phyloP scores from a whole-genome alignment of 176 grass and related monocot genomes.

The Eragrostis curvula region DNA sequence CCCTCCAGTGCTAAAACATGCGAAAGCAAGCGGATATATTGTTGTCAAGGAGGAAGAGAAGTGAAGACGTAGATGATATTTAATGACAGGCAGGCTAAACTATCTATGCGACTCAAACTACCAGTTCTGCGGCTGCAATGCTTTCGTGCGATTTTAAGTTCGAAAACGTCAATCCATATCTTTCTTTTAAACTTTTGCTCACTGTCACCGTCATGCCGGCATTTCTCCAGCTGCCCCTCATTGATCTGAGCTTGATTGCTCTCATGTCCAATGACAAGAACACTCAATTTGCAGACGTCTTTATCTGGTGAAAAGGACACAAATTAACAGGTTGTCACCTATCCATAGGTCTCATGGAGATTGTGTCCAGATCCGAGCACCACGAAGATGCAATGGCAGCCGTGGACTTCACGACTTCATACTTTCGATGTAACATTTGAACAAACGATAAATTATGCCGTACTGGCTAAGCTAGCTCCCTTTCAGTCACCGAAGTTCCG shows the following conservation, averaged over 20 bases:
- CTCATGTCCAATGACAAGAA: slow-evolving; percentile 6
- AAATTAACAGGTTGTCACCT: slow-evolving; percentile 23
- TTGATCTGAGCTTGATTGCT: too few species aligned
- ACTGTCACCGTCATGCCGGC: slow-evolving; percentile 44
- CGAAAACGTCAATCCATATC: not conserved
- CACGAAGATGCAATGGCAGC: slow-evolving; percentile 15
- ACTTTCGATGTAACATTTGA: slow-evolving; percentile 36
- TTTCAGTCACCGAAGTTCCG: not conserved
- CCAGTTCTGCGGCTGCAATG: slow-evolving; percentile 12
- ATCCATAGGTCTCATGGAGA: slow-evolving; percentile 24
- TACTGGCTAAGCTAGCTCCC: not conserved
- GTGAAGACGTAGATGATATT: not conserved
- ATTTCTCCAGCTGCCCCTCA: slow-evolving; percentile 43
- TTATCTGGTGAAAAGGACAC: slow-evolving; percentile 38
- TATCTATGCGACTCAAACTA: too few species aligned
- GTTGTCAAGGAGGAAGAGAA: not conserved
- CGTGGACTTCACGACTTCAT: slow-evolving; percentile 32
- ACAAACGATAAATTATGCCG: slow-evolving; percentile 37
- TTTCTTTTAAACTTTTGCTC: slow-evolving; percentile 5
- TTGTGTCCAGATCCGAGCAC: slow-evolving; percentile 12
- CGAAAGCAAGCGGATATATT: not conserved
- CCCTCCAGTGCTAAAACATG: not conserved
- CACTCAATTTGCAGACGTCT: slow-evolving; percentile 21
- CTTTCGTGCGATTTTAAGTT: not conserved
- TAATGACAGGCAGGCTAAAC: slow-evolving; percentile 24